These are phyloP conservation scores for Chrysanthemum makinoi DNA, from an alignment of 129 eudicot species.

Conservation along the genomic window DNA sequence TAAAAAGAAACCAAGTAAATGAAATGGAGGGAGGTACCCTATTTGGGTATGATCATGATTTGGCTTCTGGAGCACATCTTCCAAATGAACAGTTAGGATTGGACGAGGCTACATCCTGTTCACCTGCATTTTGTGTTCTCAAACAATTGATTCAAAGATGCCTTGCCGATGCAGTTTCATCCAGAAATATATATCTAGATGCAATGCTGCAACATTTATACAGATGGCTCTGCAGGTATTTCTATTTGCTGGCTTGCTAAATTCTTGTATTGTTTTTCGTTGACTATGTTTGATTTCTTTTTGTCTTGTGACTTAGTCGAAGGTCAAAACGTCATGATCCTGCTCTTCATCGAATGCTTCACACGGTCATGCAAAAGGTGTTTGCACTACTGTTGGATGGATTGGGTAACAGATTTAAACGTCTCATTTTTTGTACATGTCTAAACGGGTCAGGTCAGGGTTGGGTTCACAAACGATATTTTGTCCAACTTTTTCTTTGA, in stretches of 20 bases:
- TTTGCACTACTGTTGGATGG: slow-evolving; percentile 41
- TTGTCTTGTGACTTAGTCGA: slow-evolving; percentile 52
- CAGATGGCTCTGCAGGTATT: slow-evolving; percentile 98
- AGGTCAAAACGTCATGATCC: slow-evolving; percentile 91
- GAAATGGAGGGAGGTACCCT: too few relatives aligned
- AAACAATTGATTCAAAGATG: slow-evolving; percentile 69
- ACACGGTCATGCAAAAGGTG: slow-evolving; percentile 93
- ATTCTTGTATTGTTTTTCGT: neutral
- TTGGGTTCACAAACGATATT: too few relatives aligned
- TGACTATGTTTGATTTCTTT: slow-evolving; percentile 15
- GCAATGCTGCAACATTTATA: slow-evolving; percentile 87
- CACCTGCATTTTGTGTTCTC: too few relatives aligned
- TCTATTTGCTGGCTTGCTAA: slow-evolving; percentile 8
- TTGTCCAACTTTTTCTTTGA: neutral
- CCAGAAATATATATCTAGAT: slow-evolving; percentile 91
- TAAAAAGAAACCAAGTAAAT: slow-evolving; percentile 77
- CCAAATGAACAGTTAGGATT: too few relatives aligned
- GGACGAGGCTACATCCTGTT: too few relatives aligned
- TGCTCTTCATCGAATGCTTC: slow-evolving; percentile 91
- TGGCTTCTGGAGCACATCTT: too few relatives aligned
- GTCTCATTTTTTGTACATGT: neutral
- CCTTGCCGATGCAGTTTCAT: slow-evolving; percentile 76
- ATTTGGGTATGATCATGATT: too few relatives aligned
- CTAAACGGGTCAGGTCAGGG: too few relatives aligned
- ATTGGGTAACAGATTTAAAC: neutral